These are phyloP conservation scores for Aurifilum marmelostoma DNA, from an alignment of 2,329 filamentous ascomycete species.

Conservation along the genomic window DNA sequence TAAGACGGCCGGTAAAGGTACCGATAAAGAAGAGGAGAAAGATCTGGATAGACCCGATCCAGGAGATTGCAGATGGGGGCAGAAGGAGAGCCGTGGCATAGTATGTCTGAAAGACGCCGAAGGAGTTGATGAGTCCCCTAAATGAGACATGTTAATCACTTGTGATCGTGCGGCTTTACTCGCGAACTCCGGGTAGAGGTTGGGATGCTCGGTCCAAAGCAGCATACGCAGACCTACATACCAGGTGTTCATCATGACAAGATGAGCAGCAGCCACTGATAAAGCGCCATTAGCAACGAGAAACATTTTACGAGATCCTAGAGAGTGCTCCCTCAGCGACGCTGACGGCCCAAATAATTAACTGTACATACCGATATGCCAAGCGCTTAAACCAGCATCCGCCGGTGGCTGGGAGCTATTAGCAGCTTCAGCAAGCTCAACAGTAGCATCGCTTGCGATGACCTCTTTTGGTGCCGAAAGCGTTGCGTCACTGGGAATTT, in stretches of 20 bases:
- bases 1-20: background rate
- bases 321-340: background rate
- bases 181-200: background rate
- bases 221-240: background rate
- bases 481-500: background rate
- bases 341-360: background rate
- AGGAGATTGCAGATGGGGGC: background rate
- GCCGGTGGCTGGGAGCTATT: background rate
- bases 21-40: background rate
- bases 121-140: background rate
- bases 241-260: background rate
- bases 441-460: background rate
- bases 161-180: background rate
- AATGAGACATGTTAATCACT: background rate
- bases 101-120: background rate
- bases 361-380: background rate
- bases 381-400: conserved; percentile 2
- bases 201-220: background rate
- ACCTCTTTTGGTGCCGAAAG: background rate
- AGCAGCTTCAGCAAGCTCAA: background rate
- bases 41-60: background rate
- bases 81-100: background rate
- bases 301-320: background rate
- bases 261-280: background rate
- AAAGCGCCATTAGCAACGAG: background rate